Conservation (phyloP, 176 grass and related monocot species). For the Lolium perenne region DNA sequence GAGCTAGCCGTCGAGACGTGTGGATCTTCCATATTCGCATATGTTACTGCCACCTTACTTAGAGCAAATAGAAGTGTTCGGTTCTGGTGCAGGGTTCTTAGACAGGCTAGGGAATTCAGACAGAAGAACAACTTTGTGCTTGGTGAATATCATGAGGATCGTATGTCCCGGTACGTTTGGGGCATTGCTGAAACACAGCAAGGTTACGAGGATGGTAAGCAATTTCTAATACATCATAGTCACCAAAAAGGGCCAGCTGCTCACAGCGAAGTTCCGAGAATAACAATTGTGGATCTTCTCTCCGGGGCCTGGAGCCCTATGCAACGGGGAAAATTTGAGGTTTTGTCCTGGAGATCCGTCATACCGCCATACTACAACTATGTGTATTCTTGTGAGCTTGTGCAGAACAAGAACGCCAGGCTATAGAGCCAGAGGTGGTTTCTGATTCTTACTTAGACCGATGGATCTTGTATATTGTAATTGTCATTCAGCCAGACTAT, state of each 20-base stretch:
- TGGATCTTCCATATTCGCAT: background rate
- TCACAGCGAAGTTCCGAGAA: background rate
- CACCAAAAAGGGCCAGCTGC: background rate
- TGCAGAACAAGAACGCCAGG: background rate
- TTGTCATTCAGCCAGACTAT: background rate
- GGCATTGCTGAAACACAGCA: background rate
- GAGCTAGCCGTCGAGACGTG: conserved; percentile 8
- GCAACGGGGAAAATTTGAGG: background rate
- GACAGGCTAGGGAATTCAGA: background rate
- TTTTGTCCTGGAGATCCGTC: background rate
- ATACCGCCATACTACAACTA: background rate
- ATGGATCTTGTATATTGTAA: background rate
- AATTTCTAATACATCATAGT: background rate
- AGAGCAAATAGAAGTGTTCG: background rate
- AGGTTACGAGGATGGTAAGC: background rate
- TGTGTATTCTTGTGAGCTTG: background rate
- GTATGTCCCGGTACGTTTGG: background rate
- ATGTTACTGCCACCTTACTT: background rate
- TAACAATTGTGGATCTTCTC: background rate
- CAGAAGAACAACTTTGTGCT: background rate
- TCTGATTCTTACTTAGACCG: background rate
- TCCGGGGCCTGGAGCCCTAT: background rate
- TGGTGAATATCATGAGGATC: background rate
- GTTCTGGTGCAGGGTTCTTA: background rate
- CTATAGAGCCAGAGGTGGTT: background rate